These are phyloP conservation scores for Pseudisothecium myosuroides DNA, from an alignment of 225 moss, liverwort and hornwort species.

Conservation along the genomic window DNA sequence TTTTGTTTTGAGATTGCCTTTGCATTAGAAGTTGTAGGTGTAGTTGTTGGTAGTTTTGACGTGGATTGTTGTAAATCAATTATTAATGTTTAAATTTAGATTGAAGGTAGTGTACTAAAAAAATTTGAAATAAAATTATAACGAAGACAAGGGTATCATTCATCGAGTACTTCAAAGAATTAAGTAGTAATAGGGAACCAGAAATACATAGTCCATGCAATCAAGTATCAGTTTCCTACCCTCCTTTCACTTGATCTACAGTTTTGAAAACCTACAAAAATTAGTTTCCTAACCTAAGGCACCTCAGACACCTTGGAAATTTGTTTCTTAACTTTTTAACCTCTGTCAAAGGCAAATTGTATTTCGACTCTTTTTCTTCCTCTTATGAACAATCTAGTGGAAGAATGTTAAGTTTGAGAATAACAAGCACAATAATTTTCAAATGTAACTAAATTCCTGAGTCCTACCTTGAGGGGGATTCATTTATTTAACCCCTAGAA, in stretches of 20 bases:
- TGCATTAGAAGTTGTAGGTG: too few species aligned
- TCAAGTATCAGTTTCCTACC: rapidly evolving
- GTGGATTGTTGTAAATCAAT: neutral
- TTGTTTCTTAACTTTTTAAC: neutral
- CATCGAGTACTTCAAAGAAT: neutral
- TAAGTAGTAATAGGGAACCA: rapidly evolving
- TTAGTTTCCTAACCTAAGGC: rapidly evolving
- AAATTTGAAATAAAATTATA: neutral
- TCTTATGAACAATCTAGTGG: rapidly evolving
- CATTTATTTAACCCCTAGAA: too few species aligned
- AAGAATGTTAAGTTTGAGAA: neutral
- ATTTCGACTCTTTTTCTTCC: too few species aligned
- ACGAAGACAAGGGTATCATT: neutral
- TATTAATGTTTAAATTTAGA: neutral
- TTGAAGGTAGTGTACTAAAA: neutral
- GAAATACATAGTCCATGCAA: too few species aligned
- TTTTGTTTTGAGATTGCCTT: neutral
- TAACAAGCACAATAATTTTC: neutral
- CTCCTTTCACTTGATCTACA: neutral
- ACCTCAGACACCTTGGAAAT: neutral
- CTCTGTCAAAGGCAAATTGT: neutral
- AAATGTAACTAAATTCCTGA: neutral
- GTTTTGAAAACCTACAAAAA: neutral
- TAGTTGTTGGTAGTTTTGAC: neutral
- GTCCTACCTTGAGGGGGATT: too few species aligned